A percentile compares a stretch with the other conserved stretches of the same genome.
phyloP scores from a whole-genome alignment of 2,329 filamentous ascomycete genomes.

The Tolypocladium ophioglossoides region DNA sequence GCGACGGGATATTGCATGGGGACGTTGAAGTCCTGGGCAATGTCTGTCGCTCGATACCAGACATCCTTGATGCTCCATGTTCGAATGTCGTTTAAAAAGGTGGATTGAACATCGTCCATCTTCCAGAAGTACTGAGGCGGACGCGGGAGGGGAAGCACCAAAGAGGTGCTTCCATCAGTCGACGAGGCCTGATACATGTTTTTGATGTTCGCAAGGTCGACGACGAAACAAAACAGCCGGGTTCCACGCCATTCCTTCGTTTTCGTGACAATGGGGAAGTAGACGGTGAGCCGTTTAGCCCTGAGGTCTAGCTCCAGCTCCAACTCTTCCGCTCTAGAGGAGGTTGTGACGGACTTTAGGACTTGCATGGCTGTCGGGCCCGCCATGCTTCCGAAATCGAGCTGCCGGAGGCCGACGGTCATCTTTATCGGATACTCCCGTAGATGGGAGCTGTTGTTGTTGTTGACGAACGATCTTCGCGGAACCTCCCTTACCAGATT shows the following conservation, averaged over 20 bases:
- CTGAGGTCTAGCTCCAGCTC: constrained; percentile 20
- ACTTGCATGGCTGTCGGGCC: constrained; percentile 45
- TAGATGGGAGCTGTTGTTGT: constrained; percentile 8
- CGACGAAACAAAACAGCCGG: constrained; percentile 27
- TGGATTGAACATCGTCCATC: constrained; percentile 16
- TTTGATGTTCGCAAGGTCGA: constrained; percentile 36
- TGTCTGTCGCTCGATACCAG: constrained; percentile 39
- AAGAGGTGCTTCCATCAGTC: constrained; percentile 18
- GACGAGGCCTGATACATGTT: constrained; percentile 23
- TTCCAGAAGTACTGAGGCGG: constrained; percentile 39
- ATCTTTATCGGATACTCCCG: constrained; percentile 22
- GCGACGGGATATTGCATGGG: constrained; percentile 25
- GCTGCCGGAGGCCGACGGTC: constrained; percentile 28
- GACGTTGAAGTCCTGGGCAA: constrained; percentile 24
- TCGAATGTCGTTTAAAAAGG: constrained; percentile 19
- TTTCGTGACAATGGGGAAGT: constrained; percentile 16
- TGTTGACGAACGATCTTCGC: constrained; percentile 8
- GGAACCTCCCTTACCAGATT: constrained; percentile 1
- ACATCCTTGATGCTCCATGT: constrained; percentile 30
- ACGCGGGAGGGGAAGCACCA: constrained; percentile 37
- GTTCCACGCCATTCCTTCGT: constrained; percentile 4
- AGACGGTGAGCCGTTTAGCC: constrained; percentile 15
- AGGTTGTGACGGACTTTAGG: constrained; percentile 31
- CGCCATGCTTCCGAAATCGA: constrained; percentile 54
- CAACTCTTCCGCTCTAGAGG: constrained; percentile 5